Base-by-base conservation (phyloP, 2,329 filamentous ascomycete species). In the Fusarium goolgardi region DNA sequence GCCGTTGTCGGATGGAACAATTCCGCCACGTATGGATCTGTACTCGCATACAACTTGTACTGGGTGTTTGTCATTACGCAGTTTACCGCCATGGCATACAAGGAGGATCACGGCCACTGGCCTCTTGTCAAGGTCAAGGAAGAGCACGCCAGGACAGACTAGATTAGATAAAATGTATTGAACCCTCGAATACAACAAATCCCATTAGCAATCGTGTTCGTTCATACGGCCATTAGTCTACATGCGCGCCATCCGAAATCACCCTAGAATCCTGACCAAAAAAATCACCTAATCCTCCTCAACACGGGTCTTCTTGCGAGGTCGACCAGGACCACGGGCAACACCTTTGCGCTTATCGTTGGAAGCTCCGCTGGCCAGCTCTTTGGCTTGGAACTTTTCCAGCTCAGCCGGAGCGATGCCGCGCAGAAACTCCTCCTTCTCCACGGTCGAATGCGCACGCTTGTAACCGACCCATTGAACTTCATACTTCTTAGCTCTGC, bases 1-100 rank as follows among this genome's bases (percentile, higher is more conserved):
- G 89, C 92, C 59, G 83, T 97, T 41, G 84, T 97, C 9, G 93
- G 94, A 57, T 97, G 94, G 94, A 87, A 89, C 66, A 97, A 97
- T 80, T 93, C 91, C 18, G 94, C 92, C 6, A 96, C 93, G 2
- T 94, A 95, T 73, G 92, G 93, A 47, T 94, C 92, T 2, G 91
- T 97, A 65, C 87, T 97, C 59, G 88, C 91, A 4, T 97, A 97
- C 80, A 96, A 96, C 75, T 55, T 95, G 13, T 97, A 97, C 82
- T 97, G 93, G 94, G 79, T 95, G 41, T 82, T 83, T 12, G 87
- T 96, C 69, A 93, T 94, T 52, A 85, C 93, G 25, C 85, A 84
- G 15, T 92, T 95, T 76, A 68, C 87, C 9, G 74, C 81, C 35
- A 84, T 95, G 83, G 83, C 89, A 41, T 92, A 87, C 80, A 86